These are phyloP conservation scores for Lecanosticta acicola DNA, from an alignment of 2,329 filamentous ascomycete species.

Conservation along the genomic window DNA sequence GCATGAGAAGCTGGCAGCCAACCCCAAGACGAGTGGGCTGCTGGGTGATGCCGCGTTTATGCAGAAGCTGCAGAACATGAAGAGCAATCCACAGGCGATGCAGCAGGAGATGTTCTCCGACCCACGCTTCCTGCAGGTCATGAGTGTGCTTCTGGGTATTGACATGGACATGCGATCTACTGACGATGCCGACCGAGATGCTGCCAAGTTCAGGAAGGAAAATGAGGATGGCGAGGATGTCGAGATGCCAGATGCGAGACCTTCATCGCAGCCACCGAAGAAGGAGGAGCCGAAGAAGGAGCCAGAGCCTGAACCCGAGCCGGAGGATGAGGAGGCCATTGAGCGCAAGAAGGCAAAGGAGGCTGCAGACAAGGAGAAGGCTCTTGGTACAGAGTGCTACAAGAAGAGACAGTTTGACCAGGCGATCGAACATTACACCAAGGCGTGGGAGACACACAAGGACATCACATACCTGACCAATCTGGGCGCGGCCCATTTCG, in stretches of 20 bases:
- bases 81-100: constrained; percentile 72
- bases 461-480: constrained; percentile 99
- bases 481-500: constrained; percentile 85
- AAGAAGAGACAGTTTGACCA: constrained; percentile 97
- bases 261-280: constrained; percentile 41
- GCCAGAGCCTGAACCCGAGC: constrained; percentile 60
- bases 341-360: constrained; percentile 88
- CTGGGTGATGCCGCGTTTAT: constrained; percentile 85
- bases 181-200: constrained; percentile 38
- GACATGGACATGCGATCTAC: constrained; percentile 71
- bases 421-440: constrained; percentile 88
- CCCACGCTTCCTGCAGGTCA: constrained; percentile 85
- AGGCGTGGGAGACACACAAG: constrained; percentile 91
- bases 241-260: constrained; percentile 75
- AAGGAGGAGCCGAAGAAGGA: constrained; percentile 51
- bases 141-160: constrained; percentile 88
- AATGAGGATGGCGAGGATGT: constrained; percentile 63
- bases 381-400: constrained; percentile 86
- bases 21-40: constrained; percentile 83
- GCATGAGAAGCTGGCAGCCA: constrained; percentile 81
- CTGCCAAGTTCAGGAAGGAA: constrained; percentile 60
- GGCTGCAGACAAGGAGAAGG: constrained; percentile 91
- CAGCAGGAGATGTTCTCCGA: constrained; percentile 73
- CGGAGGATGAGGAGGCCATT: constrained; percentile 73
- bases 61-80: constrained; percentile 75